Conservation (phyloP, 164 flowering plant species). For the Echeveria elegans region DNA sequence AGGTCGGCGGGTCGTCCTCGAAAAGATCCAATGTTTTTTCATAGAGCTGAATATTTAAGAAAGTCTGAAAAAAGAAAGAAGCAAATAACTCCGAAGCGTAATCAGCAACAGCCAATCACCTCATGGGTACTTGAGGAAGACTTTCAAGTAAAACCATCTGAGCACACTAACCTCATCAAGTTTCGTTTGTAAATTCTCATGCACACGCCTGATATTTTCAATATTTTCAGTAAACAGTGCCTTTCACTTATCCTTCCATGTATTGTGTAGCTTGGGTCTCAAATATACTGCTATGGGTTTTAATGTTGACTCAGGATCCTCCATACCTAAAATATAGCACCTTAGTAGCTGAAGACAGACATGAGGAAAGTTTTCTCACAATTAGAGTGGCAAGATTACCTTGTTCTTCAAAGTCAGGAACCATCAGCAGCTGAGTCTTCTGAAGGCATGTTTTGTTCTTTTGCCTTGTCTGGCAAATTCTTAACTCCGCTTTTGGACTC, state of each 20-base stretch:
- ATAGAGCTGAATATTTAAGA: constrained; percentile 76
- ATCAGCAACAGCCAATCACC: not conserved
- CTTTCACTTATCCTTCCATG: constrained; percentile 69
- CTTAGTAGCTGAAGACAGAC: not conserved
- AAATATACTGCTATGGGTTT: constrained; percentile 54
- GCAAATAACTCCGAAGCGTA: constrained; percentile 1
- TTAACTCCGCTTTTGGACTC: constrained; percentile 48
- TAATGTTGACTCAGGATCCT: constrained; percentile 46
- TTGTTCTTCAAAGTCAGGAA: constrained; percentile 80
- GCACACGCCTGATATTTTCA: constrained; percentile 53
- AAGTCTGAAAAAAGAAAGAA: constrained; percentile 37
- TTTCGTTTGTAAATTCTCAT: constrained; percentile 70
- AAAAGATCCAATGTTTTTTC: constrained; percentile 89
- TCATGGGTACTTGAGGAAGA: constrained; percentile 7
- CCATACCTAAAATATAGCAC: constrained; percentile 37
- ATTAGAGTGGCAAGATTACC: constrained; percentile 25
- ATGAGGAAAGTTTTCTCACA: constrained; percentile 3
- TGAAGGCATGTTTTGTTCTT: constrained; percentile 41
- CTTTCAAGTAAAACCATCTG: not conserved
- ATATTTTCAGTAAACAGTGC: constrained; percentile 64
- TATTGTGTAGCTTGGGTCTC: constrained; percentile 70
- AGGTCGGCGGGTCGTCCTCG: constrained; percentile 79
- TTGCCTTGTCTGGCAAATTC: constrained; percentile 33
- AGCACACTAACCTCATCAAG: constrained; percentile 67
- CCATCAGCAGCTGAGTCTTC: constrained; percentile 45